Percentiles rank a stretch among this genome's conserved stretches.
phyloP scores from a whole-genome alignment of 1,139 yeast species.

The Yamadazyma atlantica region DNA sequence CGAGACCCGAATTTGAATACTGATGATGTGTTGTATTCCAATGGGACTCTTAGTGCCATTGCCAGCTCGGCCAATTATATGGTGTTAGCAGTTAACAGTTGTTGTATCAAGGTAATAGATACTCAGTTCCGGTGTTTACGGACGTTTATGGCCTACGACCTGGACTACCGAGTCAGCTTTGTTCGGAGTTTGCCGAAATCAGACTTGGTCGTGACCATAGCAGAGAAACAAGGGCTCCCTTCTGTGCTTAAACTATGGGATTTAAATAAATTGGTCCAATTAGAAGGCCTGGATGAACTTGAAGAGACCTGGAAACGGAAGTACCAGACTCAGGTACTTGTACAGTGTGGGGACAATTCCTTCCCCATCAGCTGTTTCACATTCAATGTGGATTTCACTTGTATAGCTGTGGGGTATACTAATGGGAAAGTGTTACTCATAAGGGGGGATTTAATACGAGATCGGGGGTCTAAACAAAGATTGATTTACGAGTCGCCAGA shows the following conservation, averaged over 20 bases:
- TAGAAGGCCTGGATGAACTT: constrained; percentile 21
- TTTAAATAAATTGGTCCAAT: constrained; percentile 45
- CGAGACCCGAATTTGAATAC: constrained; percentile 77
- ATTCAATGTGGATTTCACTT: constrained; percentile 55
- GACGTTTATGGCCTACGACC: constrained; percentile 63
- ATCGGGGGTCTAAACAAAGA: constrained; percentile 87
- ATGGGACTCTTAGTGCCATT: constrained; percentile 65
- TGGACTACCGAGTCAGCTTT: constrained; percentile 62
- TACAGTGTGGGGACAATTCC: constrained; percentile 58
- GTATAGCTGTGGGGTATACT: constrained; percentile 80
- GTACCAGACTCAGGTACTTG: constrained; percentile 33
- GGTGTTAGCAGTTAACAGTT: constrained; percentile 57
- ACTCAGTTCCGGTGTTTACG: constrained; percentile 41
- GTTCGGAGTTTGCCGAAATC: constrained; percentile 48
- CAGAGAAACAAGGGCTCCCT: constrained; percentile 72
- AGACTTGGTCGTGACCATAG: constrained; percentile 63
- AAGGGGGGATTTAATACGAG: constrained; percentile 85
- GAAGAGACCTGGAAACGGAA: constrained; percentile 34
- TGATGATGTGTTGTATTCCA: constrained; percentile 71
- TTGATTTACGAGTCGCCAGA: constrained; percentile 68
- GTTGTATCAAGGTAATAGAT: constrained; percentile 60
- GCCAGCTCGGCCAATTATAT: constrained; percentile 54
- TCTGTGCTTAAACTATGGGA: constrained; percentile 73
- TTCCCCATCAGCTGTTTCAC: constrained; percentile 72
- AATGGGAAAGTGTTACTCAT: constrained; percentile 82